These are phyloP conservation scores for Panaeolus cyanescens DNA, from an alignment of 768 basidiomycete genomes.

Conservation along the genomic window DNA sequence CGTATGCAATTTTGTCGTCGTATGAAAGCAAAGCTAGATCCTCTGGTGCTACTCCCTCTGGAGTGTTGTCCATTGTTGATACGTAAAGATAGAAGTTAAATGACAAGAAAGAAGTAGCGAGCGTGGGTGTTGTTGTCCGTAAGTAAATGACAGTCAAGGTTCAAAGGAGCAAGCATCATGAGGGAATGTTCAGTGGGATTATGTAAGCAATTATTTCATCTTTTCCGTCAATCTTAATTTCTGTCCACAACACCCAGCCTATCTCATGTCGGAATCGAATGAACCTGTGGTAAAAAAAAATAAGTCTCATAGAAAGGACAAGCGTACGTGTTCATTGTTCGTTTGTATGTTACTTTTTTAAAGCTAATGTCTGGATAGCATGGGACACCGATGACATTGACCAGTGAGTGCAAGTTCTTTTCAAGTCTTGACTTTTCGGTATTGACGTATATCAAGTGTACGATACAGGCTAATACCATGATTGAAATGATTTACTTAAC, in stretches of 20 bases:
- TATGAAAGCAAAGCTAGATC: constrained; percentile 45
- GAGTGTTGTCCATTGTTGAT: constrained; percentile 48
- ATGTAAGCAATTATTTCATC: constrained; percentile 12
- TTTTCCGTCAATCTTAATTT: background rate
- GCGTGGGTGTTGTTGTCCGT: background rate
- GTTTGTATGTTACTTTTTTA: background rate
- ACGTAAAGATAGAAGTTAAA: constrained; percentile 11
- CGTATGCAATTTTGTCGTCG: constrained; percentile 56
- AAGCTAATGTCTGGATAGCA: constrained; percentile 50
- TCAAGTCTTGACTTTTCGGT: background rate
- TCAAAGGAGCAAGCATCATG: background rate
- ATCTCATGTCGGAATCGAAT: constrained; percentile 45
- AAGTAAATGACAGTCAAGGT: background rate
- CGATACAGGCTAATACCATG: constrained; percentile 17
- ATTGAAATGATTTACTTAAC: background rate
- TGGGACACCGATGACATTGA: constrained; percentile 99
- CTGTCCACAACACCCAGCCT: background rate
- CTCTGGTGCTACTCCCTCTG: constrained; percentile 35
- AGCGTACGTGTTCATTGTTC: constrained; percentile 62
- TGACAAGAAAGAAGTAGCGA: background rate
- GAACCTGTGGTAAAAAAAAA: constrained; percentile 69
- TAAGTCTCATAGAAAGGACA: constrained; percentile 90
- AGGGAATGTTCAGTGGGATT: constrained; percentile 3
- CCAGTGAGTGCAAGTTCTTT: constrained; percentile 64
- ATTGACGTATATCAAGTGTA: constrained; percentile 38